Percentiles rank a stretch among this genome's conserved stretches.
Conservation (phyloP, 2,329 filamentous ascomycete species). For the Clathrospora elynae region DNA sequence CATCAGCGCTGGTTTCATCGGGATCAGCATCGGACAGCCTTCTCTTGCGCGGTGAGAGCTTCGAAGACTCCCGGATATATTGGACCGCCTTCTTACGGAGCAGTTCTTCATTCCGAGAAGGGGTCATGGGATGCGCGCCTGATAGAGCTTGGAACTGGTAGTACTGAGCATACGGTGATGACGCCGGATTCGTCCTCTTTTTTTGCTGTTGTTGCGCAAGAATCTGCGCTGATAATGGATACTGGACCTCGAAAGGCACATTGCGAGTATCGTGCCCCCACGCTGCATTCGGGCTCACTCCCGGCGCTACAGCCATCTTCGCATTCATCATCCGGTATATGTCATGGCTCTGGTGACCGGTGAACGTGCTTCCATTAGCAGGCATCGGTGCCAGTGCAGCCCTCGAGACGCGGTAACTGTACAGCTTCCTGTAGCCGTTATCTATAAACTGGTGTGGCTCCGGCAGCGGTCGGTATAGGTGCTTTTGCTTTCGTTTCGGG, state of each 20-base stretch:
- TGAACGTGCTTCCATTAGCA: conserved; percentile 16
- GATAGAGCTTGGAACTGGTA: not conserved
- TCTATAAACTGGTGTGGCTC: conserved; percentile 21
- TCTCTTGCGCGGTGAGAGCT: conserved; percentile 10
- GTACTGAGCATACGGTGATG: conserved; percentile 4
- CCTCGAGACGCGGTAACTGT: conserved; percentile 12
- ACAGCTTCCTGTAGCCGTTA: conserved; percentile 14
- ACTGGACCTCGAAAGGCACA: conserved; percentile 15
- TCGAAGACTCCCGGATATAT: conserved; percentile 19
- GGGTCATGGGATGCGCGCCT: not conserved
- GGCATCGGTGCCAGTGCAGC: conserved; percentile 10
- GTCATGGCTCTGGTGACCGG: conserved; percentile 21
- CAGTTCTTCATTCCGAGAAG: conserved; percentile 13
- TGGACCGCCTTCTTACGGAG: conserved; percentile 25
- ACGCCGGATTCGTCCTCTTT: not conserved
- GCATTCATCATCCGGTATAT: conserved; percentile 23
- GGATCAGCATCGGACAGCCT: conserved; percentile 12
- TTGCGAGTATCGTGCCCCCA: not conserved
- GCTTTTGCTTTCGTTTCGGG: not conserved
- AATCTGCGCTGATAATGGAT: conserved; percentile 8
- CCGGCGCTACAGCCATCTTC: conserved; percentile 10
- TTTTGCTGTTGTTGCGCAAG: conserved; percentile 5
- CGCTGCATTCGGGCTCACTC: not conserved
- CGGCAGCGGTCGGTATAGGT: not conserved
- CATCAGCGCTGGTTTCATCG: conserved; percentile 10